Conservation (phyloP, 1,284 basidiomycete genomes). For the Heterobasidion annosum region DNA sequence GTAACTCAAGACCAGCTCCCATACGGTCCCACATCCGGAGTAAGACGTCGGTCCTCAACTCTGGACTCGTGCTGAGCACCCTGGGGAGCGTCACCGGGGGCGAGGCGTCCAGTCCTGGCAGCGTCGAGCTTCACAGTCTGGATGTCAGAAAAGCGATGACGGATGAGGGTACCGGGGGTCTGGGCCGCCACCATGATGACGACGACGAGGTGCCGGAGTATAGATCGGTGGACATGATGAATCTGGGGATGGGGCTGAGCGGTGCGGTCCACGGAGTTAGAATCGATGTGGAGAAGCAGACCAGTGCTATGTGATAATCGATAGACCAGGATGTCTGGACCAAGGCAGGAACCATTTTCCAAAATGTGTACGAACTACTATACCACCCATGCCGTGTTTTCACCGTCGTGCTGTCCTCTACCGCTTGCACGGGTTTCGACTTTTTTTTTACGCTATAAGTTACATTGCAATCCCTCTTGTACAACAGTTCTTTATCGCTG, state of each 20-base stretch:
- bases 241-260: conserved; percentile 20
- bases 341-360: no score
- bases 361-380: no score
- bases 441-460: neutral
- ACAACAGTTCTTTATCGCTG: neutral
- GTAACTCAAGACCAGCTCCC: conserved; percentile 4
- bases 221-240: conserved; percentile 23
- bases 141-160: conserved; percentile 41
- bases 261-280: conserved; percentile 40
- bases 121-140: conserved; percentile 30
- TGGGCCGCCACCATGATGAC: conserved; percentile 11
- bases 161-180: conserved; percentile 18
- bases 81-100: conserved; percentile 46
- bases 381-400: no score
- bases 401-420: neutral
- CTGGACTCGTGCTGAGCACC: conserved; percentile 60
- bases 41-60: conserved; percentile 29
- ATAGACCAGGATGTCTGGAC: neutral
- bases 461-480: neutral
- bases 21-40: conserved; percentile 7
- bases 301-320: conserved; percentile 9
- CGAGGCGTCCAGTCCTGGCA: conserved; percentile 11
- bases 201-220: conserved; percentile 17
- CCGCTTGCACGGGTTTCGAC: neutral
- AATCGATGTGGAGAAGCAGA: conserved; percentile 57